Conservation (phyloP, 352 stramenopile species). For the Peronospora farinosa region DNA sequence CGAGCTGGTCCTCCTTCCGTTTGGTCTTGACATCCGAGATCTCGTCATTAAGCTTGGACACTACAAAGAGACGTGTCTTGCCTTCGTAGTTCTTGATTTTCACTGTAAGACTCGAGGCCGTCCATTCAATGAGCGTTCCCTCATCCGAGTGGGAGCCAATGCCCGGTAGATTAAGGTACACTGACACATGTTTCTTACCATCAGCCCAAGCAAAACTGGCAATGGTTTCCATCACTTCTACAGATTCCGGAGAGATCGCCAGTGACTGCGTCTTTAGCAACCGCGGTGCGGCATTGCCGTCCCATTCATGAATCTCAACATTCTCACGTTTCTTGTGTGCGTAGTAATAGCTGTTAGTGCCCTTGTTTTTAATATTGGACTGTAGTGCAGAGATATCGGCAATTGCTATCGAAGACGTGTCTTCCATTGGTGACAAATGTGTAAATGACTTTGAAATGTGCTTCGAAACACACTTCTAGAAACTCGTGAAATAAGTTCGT, state of each 20-base stretch:
- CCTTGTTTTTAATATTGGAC: slow-evolving; percentile 77
- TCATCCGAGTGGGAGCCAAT: slow-evolving; percentile 64
- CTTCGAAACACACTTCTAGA: neutral
- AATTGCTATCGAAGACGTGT: slow-evolving; percentile 4
- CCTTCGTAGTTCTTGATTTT: slow-evolving; percentile 58
- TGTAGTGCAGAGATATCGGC: slow-evolving; percentile 49
- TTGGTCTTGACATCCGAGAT: slow-evolving; percentile 76
- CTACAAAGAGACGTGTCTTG: slow-evolving; percentile 61
- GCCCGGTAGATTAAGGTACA: slow-evolving; percentile 65
- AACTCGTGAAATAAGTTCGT: neutral
- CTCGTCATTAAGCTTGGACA: slow-evolving; percentile 73
- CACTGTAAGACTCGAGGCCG: slow-evolving; percentile 44
- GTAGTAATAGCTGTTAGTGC: slow-evolving; percentile 86
- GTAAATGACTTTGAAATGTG: neutral
- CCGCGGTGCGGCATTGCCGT: slow-evolving; percentile 67
- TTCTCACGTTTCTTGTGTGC: slow-evolving; percentile 78
- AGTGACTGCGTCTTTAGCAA: slow-evolving; percentile 53
- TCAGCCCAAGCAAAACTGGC: slow-evolving; percentile 79
- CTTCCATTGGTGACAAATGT: slow-evolving; percentile 17
- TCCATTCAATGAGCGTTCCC: slow-evolving; percentile 64
- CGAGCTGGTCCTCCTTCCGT: slow-evolving; percentile 75
- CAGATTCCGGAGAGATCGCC: slow-evolving; percentile 22
- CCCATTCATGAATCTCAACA: slow-evolving; percentile 78
- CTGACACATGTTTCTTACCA: slow-evolving; percentile 67
- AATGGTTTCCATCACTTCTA: slow-evolving; percentile 49